phyloP scores from a whole-genome alignment of 495 filamentous ascomycete genomes.

The Staphylotrichum tortipilum region DNA sequence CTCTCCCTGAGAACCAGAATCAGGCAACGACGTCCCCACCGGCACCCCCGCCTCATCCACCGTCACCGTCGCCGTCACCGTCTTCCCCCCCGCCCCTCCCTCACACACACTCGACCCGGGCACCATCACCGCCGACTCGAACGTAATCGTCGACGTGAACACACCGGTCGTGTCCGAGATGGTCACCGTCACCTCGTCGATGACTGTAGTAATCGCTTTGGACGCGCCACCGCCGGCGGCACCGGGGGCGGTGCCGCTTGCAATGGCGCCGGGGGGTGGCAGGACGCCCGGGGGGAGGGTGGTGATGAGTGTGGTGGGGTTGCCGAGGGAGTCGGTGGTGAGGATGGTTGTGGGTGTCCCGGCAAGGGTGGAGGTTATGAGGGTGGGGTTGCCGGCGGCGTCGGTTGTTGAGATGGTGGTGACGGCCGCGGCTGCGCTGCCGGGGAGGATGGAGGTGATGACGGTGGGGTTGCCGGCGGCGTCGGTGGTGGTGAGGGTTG shows the following conservation, averaged over 20 bases:
- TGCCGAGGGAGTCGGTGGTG: not conserved
- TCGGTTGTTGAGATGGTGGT: not conserved
- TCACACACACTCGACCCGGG: not conserved
- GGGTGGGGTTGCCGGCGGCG: not conserved
- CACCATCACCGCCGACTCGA: conserved; percentile 5
- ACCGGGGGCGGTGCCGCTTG: not conserved
- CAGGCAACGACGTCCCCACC: not conserved
- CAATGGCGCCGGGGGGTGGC: not conserved
- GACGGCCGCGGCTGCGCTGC: not conserved
- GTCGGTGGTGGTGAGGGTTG: conserved; percentile 4
- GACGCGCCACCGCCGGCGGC: not conserved
- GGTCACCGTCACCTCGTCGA: conserved; percentile 8
- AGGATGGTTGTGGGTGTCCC: not conserved
- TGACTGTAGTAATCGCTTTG: conserved; percentile 6
- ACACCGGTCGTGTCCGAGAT: not conserved
- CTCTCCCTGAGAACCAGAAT: not conserved
- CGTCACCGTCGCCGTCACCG: not conserved
- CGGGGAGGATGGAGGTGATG: conserved; percentile 2
- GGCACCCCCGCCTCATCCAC: not conserved
- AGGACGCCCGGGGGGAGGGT: not conserved
- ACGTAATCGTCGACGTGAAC: conserved; percentile 7
- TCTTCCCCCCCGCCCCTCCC: not conserved
- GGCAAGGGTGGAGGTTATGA: not conserved
- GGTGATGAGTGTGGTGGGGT: not conserved
- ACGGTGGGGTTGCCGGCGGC: not conserved